Evolutionary conservation across 1,139 yeast genomes (phyloP), one percentile per base, ranked within the genome.

Genomic region (Sugiyamaella pinicola): DNA sequence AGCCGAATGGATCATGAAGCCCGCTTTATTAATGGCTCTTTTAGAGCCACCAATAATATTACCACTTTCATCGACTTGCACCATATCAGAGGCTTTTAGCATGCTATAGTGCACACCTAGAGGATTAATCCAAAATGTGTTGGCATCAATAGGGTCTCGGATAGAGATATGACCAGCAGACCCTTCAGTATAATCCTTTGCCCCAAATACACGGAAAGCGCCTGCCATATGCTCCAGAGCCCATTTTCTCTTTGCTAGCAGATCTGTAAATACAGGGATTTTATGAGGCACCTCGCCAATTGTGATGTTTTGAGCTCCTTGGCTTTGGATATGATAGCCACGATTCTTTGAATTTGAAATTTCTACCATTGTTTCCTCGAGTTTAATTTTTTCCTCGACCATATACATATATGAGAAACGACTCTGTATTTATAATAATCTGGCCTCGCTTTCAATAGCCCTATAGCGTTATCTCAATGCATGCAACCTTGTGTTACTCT

Each of bases 61-160:
- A 34, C 93, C 91, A 10, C 81, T 73, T 60, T 82, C 84, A 67
- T 85, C 89, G 26, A 86, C 87, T 56, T 83, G 87, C 15, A 87
- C 91, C 79, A 87, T 78, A 63, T 87, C 95, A 41, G 82, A 74
- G 13, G 86, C 91, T 61, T 77, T 83, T 61, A 87, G 75, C 53
- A 85, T 70, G 12, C 83, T 83, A 67, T 84, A 86, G 66, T 87
- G 95, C 58, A 78, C 79, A 18, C 85, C 89, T 55, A 86, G 70
- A 1, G 93, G 93, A 67, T 85, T 85, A 66, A 85, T 84, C 93
- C 95, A 86, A 66, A 86, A 86, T 2, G 89, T 84, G 38, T 75
- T 68, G 19, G 84, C 82, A 57, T 83, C 80, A 41, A 85, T 81
- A 2, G 95, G 95, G 63, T 87, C 95, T 58, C 91, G 77, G 12